These are phyloP conservation scores for Xylariaceae sp. DNA, from an alignment of 2,329 filamentous ascomycete genomes.

Conservation along the genomic window DNA sequence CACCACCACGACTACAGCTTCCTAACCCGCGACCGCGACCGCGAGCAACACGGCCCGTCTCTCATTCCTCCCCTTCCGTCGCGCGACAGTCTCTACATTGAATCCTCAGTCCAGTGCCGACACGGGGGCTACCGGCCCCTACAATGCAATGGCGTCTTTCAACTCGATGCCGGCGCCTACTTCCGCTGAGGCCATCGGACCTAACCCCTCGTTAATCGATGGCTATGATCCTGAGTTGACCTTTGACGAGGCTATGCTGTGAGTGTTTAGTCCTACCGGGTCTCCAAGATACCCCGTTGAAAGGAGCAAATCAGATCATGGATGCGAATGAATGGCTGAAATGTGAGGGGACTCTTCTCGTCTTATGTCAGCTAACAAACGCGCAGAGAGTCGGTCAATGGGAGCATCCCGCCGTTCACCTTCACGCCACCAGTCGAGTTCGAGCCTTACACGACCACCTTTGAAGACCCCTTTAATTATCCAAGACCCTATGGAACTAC, in stretches of 20 bases:
- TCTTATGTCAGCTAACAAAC: conserved; percentile 19
- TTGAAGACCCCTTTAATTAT: conserved; percentile 62
- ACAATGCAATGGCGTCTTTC: conserved; percentile 54
- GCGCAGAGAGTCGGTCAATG: conserved; percentile 40
- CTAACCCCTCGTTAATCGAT: conserved; percentile 44
- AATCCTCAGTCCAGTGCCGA: conserved; percentile 15
- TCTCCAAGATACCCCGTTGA: background rate
- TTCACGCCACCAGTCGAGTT: conserved; percentile 59
- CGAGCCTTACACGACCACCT: conserved; percentile 55
- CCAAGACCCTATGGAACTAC: conserved; percentile 45
- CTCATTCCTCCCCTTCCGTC: background rate
- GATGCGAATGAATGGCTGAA: background rate
- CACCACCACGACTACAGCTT: background rate
- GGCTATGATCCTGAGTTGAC: conserved; percentile 47
- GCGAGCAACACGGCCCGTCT: background rate
- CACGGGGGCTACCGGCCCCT: conserved; percentile 25
- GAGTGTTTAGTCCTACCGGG: conserved; percentile 28
- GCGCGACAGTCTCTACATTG: background rate
- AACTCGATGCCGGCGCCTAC: conserved; percentile 50
- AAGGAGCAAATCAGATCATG: too few relatives aligned
- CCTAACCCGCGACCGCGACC: background rate
- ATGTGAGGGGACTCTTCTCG: background rate
- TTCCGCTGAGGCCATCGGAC: conserved; percentile 42
- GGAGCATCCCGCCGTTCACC: conserved; percentile 40
- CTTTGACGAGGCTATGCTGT: conserved; percentile 56